A percentile compares a stretch with the other conserved stretches of the same genome.
These are phyloP conservation scores for Ogataea ganodermae DNA, from an alignment of 805 yeast species.

Conservation along the genomic window DNA sequence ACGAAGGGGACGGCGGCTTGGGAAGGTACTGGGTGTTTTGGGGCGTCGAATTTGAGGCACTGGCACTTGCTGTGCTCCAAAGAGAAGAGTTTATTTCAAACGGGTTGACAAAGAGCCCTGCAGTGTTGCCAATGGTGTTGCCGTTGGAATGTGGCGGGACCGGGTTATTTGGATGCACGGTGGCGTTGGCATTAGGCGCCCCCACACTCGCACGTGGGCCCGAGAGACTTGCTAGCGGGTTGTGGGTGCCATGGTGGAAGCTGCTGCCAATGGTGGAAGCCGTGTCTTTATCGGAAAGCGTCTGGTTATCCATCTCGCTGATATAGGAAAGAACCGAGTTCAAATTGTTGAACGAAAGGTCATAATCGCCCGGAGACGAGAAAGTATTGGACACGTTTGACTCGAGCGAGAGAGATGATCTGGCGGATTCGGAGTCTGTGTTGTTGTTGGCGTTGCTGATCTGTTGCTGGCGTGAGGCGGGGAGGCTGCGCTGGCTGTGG, in stretches of 20 bases:
- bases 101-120: slow-evolving; percentile 23
- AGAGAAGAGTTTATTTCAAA: slow-evolving; percentile 29
- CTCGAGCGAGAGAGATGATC: slow-evolving; percentile 26
- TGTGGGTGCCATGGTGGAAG: slow-evolving; percentile 1
- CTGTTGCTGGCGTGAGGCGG: slow-evolving; percentile 1
- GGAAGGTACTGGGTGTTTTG: slow-evolving; percentile 11
- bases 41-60: slow-evolving; percentile 1
- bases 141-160: slow-evolving; percentile 4
- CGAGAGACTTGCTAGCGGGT: neutral
- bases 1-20: slow-evolving; percentile 10
- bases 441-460: neutral
- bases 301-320: slow-evolving; percentile 25
- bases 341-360: slow-evolving; percentile 17
- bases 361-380: slow-evolving; percentile 20
- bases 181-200: neutral
- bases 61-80: slow-evolving; percentile 21
- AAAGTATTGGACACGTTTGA: slow-evolving; percentile 20
- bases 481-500: slow-evolving; percentile 2
- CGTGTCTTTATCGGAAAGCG: slow-evolving; percentile 20
- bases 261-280: slow-evolving; percentile 9
- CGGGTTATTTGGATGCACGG: too few relatives aligned
- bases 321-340: slow-evolving; percentile 19
- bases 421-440: slow-evolving; percentile 20
- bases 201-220: slow-evolving; percentile 3
- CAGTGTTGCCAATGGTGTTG: neutral